Percentiles rank a stretch among this genome's conserved stretches.
These are phyloP conservation scores for Bassia scoparia DNA, from an alignment of 148 eudicot genomes.

Conservation along the genomic window DNA sequence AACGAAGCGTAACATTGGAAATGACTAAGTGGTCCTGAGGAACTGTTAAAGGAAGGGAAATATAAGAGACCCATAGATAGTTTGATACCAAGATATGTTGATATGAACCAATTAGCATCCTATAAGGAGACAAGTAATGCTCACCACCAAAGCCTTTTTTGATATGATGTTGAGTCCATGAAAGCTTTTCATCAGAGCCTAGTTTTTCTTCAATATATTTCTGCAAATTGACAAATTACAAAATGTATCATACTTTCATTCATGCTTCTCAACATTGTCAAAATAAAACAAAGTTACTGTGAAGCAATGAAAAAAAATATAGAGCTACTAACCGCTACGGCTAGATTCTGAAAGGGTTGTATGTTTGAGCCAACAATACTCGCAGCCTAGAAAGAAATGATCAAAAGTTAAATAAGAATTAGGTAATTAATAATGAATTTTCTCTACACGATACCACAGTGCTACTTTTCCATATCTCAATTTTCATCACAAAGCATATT, in stretches of 20 bases:
- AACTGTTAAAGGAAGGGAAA: too few relatives aligned
- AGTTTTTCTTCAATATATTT: constrained; percentile 57
- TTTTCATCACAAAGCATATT: not conserved
- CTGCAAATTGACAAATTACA: constrained; percentile 33
- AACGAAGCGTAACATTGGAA: too few relatives aligned
- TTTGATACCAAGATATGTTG: too few relatives aligned
- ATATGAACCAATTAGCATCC: not conserved
- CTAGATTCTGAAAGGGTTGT: constrained; percentile 73
- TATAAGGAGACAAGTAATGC: constrained; percentile 5
- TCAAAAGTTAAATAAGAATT: not conserved
- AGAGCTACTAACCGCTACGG: constrained; percentile 49
- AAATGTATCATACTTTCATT: constrained; percentile 4
- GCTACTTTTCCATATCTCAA: not conserved
- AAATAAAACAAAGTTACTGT: not conserved
- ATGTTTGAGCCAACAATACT: constrained; percentile 74
- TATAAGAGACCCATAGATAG: too few relatives aligned
- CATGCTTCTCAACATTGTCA: not conserved
- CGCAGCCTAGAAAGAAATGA: constrained; percentile 54
- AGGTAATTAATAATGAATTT: not conserved
- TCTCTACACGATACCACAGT: not conserved
- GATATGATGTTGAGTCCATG: constrained; percentile 54
- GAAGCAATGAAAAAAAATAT: not conserved
- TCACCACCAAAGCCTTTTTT: constrained; percentile 69
- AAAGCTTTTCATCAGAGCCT: constrained; percentile 47
- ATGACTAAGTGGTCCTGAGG: too few relatives aligned